Evolutionary conservation across 495 filamentous ascomycete genomes (phyloP), one percentile per base, ranked within the genome.

Genomic region (Eremomyces bilateralis): DNA sequence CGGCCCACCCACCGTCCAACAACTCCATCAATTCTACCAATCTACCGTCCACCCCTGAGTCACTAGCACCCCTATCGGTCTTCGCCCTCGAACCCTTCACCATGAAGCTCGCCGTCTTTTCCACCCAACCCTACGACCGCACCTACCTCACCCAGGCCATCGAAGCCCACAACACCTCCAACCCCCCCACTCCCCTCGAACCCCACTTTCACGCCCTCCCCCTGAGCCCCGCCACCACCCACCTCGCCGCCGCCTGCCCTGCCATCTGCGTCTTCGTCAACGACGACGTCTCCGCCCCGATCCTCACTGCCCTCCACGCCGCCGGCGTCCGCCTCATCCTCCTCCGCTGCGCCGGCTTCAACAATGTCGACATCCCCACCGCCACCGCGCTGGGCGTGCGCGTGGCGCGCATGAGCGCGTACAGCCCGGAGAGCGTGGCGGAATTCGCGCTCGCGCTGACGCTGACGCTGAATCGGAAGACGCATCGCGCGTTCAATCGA

Each of bases 201-300:
- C 51, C 70, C 32, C 45, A 53, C 41, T 69, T 60, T 46, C 68
- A 73, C 52, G 53, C 63, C 34, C 70, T 71, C 44, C 40, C 67
- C 5, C 58, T 74, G 1, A n/a, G n/a, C n/a, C n/a, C n/a, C n/a
- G n/a, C n/a, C n/a, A n/a, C n/a, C n/a, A n/a, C n/a, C n/a, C n/a
- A 56, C 53, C 59, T 76, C 15, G 69, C 69, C 1, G 39, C 47
- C 6, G 63, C 52, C 37, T 55, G 62, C 40, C 52, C 59, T 22
- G 74, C 72, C 36, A 58, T 79, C 34, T 77, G 73, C 54, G 69
- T 69, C 48, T 79, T 78, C 49, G 74, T 79, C 37, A 78, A 78
- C 55, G 73, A 78, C 53, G 54, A 45, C 3, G 58, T 74, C 24
- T 45, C 59, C 38, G 58, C 44, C 2, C 39, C 45, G 1, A 69